phyloP scores from a whole-genome alignment of 2,329 filamentous ascomycete species.

The Incumbomyces delicatus region DNA sequence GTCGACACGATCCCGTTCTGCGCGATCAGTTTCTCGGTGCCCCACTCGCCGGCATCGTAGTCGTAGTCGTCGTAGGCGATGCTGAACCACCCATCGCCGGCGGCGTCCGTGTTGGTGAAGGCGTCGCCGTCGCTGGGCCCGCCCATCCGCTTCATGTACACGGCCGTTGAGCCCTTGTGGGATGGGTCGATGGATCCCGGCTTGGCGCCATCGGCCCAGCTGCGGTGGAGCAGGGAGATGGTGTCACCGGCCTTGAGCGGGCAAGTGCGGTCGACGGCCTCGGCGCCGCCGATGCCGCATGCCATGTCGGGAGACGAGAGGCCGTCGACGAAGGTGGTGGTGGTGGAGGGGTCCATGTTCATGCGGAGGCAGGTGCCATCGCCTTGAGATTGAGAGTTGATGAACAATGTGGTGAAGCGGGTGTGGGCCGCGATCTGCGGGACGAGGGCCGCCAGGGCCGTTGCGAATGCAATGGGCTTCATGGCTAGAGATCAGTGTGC shows the following conservation, averaged over 20 bases:
- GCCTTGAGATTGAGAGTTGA: constrained; percentile 55
- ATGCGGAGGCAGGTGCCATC: constrained; percentile 64
- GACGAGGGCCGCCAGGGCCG: constrained; percentile 18
- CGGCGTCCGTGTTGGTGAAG: constrained; percentile 35
- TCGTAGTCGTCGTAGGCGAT: constrained; percentile 63
- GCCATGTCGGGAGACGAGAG: constrained; percentile 56
- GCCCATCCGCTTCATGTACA: constrained; percentile 62
- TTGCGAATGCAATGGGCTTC: neutral
- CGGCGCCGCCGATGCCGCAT: constrained; percentile 46
- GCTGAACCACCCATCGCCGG: constrained; percentile 68
- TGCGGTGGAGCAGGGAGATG: constrained; percentile 58
- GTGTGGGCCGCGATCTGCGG: constrained; percentile 47
- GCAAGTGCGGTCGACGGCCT: constrained; percentile 41
- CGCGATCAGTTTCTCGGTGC: constrained; percentile 57
- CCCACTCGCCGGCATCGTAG: constrained; percentile 46
- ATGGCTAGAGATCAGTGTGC: too few species aligned
- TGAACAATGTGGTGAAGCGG: constrained; percentile 53
- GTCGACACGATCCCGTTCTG: constrained; percentile 56
- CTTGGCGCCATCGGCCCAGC: constrained; percentile 46
- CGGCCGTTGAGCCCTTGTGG: constrained; percentile 60
- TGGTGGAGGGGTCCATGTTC: constrained; percentile 42
- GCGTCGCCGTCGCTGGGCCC: constrained; percentile 36
- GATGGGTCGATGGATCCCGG: constrained; percentile 49
- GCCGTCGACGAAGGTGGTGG: constrained; percentile 49
- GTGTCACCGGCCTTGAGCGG: constrained; percentile 41